Conservation (phyloP, 129 eudicot genomes). For the Helianthus annuus region HanXRQr2.0-SUNRISE NC_035448.2:185960873-185961372, state of each 20-base stretch:
- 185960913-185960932: conserved; percentile 9
- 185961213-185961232: not conserved
- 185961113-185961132: conserved; percentile 8
- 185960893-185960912: not conserved
- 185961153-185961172: not conserved
- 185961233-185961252: conserved; percentile 1
- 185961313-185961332: conserved; percentile 1
- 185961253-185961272: not conserved
- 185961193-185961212: not conserved
- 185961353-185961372: conserved; percentile 23
- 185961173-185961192: not conserved
- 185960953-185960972: conserved; percentile 15
- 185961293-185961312: not conserved
- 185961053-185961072: conserved; percentile 8
- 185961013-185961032: not conserved
- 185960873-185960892: not conserved
- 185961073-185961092: conserved; percentile 23
- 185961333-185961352: conserved; percentile 17
- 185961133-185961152: not conserved
- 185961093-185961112: conserved; percentile 23
- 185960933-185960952: conserved; percentile 14
- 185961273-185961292: conserved; percentile 3
- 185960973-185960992: conserved; percentile 28
- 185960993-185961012: not conserved
- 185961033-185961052: not conserved